Evolutionary conservation across 2,329 filamentous ascomycete genomes (phyloP), one percentile per base, ranked within the genome.

Genomic region (Coleophoma cylindrospora): DNA sequence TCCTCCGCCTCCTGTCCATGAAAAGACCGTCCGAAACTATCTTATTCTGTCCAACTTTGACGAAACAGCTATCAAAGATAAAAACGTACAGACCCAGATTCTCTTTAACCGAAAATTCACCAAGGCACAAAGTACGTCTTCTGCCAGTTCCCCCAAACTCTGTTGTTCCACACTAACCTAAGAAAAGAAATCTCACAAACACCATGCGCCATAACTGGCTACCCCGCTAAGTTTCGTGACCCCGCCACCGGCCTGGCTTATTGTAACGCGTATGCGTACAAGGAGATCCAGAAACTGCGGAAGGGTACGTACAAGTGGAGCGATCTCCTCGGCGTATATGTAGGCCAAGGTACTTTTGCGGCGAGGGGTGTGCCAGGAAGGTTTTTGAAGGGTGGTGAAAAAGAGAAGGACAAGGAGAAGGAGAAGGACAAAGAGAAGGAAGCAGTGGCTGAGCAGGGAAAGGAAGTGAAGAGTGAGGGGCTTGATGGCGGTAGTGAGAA

Each of bases 261-360:
- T 68, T 79, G 82, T 55, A 92, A 92, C 64, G 74, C 82, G 40
- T 80, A 85, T 54, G 91, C 91, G 0, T 96, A 91, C 70, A 83
- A 83, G 60, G 84, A 95, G 66, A 86, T 97, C 43, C 86, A 89
- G 61, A 81, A 85, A 49, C 76, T 95, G 13, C 71, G 81, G 47
- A 79, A 75, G 1, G 87, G 89, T 40, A 83, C 89, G 41, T 91
- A 91, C 66, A 81, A 81, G 51, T 99, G 89, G 88, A 95, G 91
- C 65, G 76, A 75, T 32, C 74, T 94, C 58, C 69, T 95, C 32
- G 91, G 89, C 6, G 88, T 86, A 14, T 99, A 91, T 79, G 85
- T 92, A 4, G 92, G 92, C 0, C 79, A 76, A 57, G 76, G 73
- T 56, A 74, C 72, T 64, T 72, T 69, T 59, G 81, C 89, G 0